Conservation (phyloP, 441 rosid genomes). For the Metrosideros polymorpha region DNA sequence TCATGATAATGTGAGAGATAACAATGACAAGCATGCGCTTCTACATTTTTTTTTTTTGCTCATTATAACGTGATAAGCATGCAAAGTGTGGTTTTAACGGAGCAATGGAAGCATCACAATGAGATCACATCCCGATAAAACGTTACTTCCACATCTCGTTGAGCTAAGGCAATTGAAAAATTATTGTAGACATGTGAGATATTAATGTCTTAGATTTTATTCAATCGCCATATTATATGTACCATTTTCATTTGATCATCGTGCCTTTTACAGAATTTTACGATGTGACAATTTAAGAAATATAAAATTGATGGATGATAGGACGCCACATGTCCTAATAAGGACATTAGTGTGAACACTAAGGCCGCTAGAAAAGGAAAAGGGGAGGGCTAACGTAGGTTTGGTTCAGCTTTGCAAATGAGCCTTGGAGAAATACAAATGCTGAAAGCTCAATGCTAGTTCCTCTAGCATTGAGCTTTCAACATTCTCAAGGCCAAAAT, state of each 20-base stretch:
- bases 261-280: not conserved
- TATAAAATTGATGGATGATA: not conserved
- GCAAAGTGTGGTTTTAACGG: not conserved
- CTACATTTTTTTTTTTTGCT: not conserved
- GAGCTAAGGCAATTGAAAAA: not conserved
- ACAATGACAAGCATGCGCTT: not conserved
- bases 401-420: too few species aligned
- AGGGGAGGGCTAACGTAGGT: not conserved
- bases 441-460: too few species aligned
- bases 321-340: not conserved
- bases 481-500: too few species aligned
- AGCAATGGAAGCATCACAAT: not conserved
- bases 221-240: not conserved
- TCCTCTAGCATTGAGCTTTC: too few species aligned
- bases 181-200: not conserved
- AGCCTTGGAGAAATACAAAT: too few species aligned
- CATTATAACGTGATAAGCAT: not conserved
- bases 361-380: not conserved
- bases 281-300: not conserved
- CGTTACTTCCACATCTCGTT: not conserved
- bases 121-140: not conserved
- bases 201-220: not conserved
- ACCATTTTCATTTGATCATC: not conserved
- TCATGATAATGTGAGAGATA: not conserved
- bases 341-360: not conserved